Conservation (phyloP, 2,329 filamentous ascomycete species). For the Fusarium phyllophilum region DNA sequence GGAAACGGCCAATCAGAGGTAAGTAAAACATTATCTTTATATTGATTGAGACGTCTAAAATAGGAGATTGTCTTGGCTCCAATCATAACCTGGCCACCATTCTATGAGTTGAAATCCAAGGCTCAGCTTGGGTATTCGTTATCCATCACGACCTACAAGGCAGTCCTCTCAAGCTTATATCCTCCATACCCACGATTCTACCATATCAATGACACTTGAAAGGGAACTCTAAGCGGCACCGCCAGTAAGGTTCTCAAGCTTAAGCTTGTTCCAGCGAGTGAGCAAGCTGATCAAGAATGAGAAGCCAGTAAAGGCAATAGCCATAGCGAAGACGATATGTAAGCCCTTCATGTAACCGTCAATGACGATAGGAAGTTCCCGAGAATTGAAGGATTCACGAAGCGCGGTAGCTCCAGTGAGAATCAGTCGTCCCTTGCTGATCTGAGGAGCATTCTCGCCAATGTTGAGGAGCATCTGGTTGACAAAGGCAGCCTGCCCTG, state of each 20-base stretch:
- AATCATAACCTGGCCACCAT: constrained; percentile 11
- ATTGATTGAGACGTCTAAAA: constrained; percentile 14
- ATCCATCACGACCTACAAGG: not conserved
- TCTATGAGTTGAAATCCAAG: constrained; percentile 6
- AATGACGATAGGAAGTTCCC: constrained; percentile 65
- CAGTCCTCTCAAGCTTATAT: not conserved
- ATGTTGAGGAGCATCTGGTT: constrained; percentile 55
- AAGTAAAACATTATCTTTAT: not conserved
- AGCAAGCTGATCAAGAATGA: constrained; percentile 49
- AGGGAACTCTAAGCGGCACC: constrained; percentile 44
- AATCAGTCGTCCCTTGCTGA: constrained; percentile 52
- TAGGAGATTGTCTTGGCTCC: constrained; percentile 13
- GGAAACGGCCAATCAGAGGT: not conserved
- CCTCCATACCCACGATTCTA: not conserved
- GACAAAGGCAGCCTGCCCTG: constrained; percentile 58
- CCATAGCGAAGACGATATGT: constrained; percentile 70
- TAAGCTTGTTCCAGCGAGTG: constrained; percentile 53
- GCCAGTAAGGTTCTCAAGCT: constrained; percentile 43
- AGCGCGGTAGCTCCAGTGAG: constrained; percentile 65
- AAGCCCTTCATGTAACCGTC: constrained; percentile 71
- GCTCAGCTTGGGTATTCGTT: not conserved
- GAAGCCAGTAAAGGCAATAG: constrained; percentile 59
- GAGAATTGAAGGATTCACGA: constrained; percentile 57
- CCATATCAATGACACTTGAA: not conserved
- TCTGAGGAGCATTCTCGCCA: constrained; percentile 47